Conservation (phyloP, 1,284 basidiomycete genomes). For the Naganishia sp. region DNA sequence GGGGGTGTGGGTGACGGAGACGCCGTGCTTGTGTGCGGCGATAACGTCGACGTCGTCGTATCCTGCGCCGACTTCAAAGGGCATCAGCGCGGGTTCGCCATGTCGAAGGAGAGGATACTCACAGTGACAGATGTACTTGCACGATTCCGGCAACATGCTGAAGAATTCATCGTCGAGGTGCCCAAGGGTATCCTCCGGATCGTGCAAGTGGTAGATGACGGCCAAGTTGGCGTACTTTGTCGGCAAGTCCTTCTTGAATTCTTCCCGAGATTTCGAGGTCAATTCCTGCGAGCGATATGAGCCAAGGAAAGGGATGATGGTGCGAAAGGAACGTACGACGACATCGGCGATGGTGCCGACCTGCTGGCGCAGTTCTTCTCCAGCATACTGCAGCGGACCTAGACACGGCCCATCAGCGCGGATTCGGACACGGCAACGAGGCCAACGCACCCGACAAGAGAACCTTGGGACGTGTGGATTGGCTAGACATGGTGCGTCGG, state of each 20-base stretch:
- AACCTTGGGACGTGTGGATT: slow-evolving; percentile 23
- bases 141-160: slow-evolving; percentile 10
- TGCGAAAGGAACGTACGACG: slow-evolving; percentile 14
- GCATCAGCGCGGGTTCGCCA: no score
- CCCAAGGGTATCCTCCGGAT: slow-evolving; percentile 40
- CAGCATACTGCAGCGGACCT: slow-evolving; percentile 29
- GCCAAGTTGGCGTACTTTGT: slow-evolving; percentile 73
- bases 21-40: slow-evolving; percentile 72
- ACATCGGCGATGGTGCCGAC: slow-evolving; percentile 29
- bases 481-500: not conserved
- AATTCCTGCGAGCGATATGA: slow-evolving; percentile 57
- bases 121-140: slow-evolving; percentile 34
- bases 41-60: slow-evolving; percentile 81
- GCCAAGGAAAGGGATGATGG: not conserved
- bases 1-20: slow-evolving; percentile 85
- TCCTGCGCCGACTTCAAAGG: slow-evolving; percentile 65
- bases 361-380: slow-evolving; percentile 22
- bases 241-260: slow-evolving; percentile 68
- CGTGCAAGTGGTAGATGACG: slow-evolving; percentile 71
- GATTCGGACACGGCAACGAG: not conserved
- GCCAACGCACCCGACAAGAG: slow-evolving; percentile 11
- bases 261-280: slow-evolving; percentile 65
- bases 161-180: slow-evolving; percentile 36
- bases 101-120: not conserved
- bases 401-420: not conserved